Evolutionary conservation across 2,329 filamentous ascomycete species (phyloP), one percentile per base, ranked within the genome.

Genomic region (Simplicillium aogashimaense): DNA sequence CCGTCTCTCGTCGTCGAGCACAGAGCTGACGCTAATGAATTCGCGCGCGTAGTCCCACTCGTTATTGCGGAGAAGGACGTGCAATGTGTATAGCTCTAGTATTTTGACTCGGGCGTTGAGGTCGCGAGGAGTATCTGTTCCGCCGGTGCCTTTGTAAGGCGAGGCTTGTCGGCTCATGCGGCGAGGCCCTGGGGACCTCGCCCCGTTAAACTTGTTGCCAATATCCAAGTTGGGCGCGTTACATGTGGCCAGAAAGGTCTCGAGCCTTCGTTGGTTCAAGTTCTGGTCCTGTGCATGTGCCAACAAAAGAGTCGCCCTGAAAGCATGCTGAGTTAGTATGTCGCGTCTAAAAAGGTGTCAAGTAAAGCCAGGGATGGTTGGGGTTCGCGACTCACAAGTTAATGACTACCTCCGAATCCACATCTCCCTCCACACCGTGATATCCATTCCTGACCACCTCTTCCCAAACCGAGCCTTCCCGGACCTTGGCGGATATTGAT

Each of bases 31-130:
- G 53, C 73, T 78, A 54, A 97, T 94, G 59, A 97, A 97, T 51
- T 94, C 86, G 44, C 79, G 77, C 4, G 92, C 87, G 53, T 95
- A 95, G 43, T 95, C 86, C 92, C 92, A 98, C 63, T 97, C 88
- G 41, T 86, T 81, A 51, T 95, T 97, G 39, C 87, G 76, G 5
- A 90, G 80, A n/a, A 98, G 76, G 7, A 97, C 86, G 56, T 98
- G 92, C 4, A 98, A 73, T 1, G 88, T 94, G 60, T 95, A 98
- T 8, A 98, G 72, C 63, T 98, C 92, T 38, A 98, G 76, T 33
- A 98, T 85, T 65, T 94, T 94, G 47, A 95, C 81, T 35, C 88
- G 76, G 4, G 86, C 81, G 50, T 85, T 82, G 29, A 95, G 75
- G 55, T 94, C 87, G 46, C 86, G 79, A 0, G 87, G 87, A 0